Evolutionary conservation across 805 yeast genomes (phyloP).

Genomic region (Ogataea degrootiae): DNA sequence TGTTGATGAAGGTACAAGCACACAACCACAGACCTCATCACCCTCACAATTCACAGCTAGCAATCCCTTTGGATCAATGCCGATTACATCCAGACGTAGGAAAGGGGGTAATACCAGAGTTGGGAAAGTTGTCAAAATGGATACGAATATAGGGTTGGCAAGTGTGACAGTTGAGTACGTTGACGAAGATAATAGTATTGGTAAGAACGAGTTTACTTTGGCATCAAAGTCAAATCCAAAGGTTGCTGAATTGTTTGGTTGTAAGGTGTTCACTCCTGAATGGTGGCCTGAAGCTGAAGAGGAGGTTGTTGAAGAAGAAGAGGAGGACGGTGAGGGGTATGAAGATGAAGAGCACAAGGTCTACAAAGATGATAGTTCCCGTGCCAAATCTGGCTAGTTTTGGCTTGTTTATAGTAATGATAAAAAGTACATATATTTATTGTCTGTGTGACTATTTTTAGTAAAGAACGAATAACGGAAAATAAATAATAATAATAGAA

Average conservation of each 20-base stretch:
- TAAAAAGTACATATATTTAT: no score
- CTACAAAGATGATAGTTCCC: background rate
- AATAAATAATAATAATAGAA: no score
- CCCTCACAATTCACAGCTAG: slow-evolving; percentile 38
- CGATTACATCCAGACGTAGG: slow-evolving; percentile 16
- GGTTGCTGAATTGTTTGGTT: slow-evolving; percentile 30
- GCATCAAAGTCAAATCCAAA: slow-evolving; percentile 14
- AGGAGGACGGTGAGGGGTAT: slow-evolving; percentile 2
- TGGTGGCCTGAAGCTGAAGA: slow-evolving; percentile 64
- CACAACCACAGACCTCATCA: background rate
- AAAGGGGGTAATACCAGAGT: slow-evolving; percentile 40
- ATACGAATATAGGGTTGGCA: slow-evolving; percentile 64
- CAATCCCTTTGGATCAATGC: slow-evolving; percentile 16
- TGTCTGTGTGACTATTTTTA: no score
- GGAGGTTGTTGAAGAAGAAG: slow-evolving; percentile 14
- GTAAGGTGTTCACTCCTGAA: slow-evolving; percentile 55
- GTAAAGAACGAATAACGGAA: no score
- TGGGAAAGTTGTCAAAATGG: slow-evolving; percentile 55
- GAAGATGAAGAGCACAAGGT: slow-evolving; percentile 1
- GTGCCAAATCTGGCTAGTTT: no score
- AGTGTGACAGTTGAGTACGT: slow-evolving; percentile 41
- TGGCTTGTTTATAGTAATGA: no score
- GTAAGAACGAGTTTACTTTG: slow-evolving; percentile 18
- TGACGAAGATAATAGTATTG: slow-evolving; percentile 18
- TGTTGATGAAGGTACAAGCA: background rate